These are phyloP conservation scores for Tuber calosporum DNA, from an alignment of 495 filamentous ascomycete genomes.

Conservation along the genomic window DNA sequence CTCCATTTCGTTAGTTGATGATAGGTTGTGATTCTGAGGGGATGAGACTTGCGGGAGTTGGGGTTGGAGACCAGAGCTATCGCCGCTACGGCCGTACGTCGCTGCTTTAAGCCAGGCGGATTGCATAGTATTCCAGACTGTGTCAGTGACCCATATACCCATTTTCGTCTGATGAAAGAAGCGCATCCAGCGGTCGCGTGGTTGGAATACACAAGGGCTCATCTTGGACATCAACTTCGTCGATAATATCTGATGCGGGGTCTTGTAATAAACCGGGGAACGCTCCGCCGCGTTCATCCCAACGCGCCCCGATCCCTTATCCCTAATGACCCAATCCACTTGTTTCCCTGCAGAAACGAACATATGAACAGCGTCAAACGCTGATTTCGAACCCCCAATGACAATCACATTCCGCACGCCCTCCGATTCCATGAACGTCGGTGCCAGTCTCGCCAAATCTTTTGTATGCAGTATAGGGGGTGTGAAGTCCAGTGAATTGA, in stretches of 20 bases:
- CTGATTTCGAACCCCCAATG: conserved; percentile 67
- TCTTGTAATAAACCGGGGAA: conserved; percentile 30
- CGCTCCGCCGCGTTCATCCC: conserved; percentile 52
- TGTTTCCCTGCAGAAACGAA: conserved; percentile 58
- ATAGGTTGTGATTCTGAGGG: background rate
- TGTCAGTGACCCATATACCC: conserved; percentile 60
- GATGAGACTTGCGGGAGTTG: conserved; percentile 25
- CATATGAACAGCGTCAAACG: conserved; percentile 67
- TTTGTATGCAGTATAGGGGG: conserved; percentile 59
- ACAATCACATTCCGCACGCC: conserved; percentile 50
- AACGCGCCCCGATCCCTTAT: conserved; percentile 62
- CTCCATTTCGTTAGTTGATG: background rate
- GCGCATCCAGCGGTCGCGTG: conserved; percentile 50
- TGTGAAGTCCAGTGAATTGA: conserved; percentile 48
- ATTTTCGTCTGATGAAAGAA: conserved; percentile 62
- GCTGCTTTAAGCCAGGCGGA: conserved; percentile 27
- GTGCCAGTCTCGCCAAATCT: conserved; percentile 49
- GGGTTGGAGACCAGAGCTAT: conserved; percentile 19
- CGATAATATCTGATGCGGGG: conserved; percentile 39
- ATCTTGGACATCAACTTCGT: conserved; percentile 61
- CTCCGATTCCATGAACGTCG: conserved; percentile 38
- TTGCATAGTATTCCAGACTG: conserved; percentile 53
- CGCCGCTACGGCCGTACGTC: conserved; percentile 24
- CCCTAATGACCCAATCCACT: conserved; percentile 73
- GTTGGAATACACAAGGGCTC: conserved; percentile 57